phyloP scores from a whole-genome alignment of 805 yeast genomes.

The Pichia gijzeniarum region DNA sequence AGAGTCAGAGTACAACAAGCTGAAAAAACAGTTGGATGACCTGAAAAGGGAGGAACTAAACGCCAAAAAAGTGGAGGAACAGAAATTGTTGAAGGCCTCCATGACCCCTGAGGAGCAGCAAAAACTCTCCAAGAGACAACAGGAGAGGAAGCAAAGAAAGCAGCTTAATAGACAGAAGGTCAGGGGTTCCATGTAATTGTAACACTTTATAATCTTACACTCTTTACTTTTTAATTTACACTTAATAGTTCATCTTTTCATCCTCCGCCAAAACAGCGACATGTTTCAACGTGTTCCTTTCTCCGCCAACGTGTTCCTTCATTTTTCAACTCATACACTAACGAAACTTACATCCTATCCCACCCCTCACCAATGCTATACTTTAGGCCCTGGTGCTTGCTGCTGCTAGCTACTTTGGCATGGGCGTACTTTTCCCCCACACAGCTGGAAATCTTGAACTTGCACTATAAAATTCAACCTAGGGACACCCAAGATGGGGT shows the following conservation, averaged over 20 bases:
- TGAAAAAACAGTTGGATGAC: slow-evolving; percentile 63
- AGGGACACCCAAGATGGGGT: neutral
- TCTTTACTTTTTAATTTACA: neutral
- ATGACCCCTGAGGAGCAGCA: slow-evolving; percentile 74
- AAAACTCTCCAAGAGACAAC: slow-evolving; percentile 69
- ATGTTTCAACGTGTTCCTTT: neutral
- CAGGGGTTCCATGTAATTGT: slow-evolving; percentile 19
- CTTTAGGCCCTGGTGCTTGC: neutral
- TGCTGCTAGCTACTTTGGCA: slow-evolving; percentile 4
- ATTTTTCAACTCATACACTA: neutral
- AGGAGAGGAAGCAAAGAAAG: slow-evolving; percentile 77
- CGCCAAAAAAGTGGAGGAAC: slow-evolving; percentile 64
- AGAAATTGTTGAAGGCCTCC: slow-evolving; percentile 57
- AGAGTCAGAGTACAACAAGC: slow-evolving; percentile 62
- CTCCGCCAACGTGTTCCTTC: neutral
- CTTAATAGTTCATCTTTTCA: neutral
- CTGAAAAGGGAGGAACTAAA: slow-evolving; percentile 61
- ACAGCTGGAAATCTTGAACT: slow-evolving; percentile 14
- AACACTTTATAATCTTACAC: neutral
- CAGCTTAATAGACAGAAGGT: slow-evolving; percentile 55
- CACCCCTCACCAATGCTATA: no score
- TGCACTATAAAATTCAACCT: slow-evolving; percentile 16
- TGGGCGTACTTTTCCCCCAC: slow-evolving; percentile 12
- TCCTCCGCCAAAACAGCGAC: no score
- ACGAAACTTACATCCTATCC: no score